phyloP scores from a whole-genome alignment of 2,329 filamentous ascomycete genomes.

The Botrytis fragariae region DNA sequence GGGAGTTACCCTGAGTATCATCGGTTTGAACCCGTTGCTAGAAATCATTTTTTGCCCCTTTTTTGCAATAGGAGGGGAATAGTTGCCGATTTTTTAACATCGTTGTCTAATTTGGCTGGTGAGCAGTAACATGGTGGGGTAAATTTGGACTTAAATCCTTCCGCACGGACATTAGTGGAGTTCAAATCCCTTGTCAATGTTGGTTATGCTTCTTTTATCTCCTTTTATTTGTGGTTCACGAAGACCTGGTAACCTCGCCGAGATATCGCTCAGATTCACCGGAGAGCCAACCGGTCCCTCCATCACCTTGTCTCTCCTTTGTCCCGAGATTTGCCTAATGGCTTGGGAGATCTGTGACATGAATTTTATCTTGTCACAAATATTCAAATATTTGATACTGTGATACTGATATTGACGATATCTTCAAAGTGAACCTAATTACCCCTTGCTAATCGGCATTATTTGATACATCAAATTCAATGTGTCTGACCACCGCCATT shows the following conservation, averaged over 20 bases:
- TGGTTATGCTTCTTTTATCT: neutral
- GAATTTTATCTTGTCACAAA: neutral
- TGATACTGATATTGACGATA: neutral
- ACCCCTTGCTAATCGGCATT: neutral
- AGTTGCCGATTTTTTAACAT: neutral
- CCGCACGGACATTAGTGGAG: neutral
- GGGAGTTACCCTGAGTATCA: conserved; percentile 3
- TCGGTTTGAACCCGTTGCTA: neutral
- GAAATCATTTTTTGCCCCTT: neutral
- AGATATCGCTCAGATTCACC: neutral
- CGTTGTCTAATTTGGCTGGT: neutral
- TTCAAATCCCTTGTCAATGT: neutral
- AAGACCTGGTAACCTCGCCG: neutral
- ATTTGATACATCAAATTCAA: neutral
- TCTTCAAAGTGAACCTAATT: neutral
- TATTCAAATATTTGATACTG: neutral
- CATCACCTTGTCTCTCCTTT: neutral
- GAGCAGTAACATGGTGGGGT: neutral
- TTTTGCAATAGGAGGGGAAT: neutral
- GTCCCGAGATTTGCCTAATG: neutral
- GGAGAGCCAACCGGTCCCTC: neutral
- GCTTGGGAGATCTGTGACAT: neutral
- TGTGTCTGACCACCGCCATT: neutral
- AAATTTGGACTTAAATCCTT: neutral
- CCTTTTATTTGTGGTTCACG: neutral